phyloP scores from a whole-genome alignment of 2,329 filamentous ascomycete genomes.

The Stachybotrys chartarum region DNA sequence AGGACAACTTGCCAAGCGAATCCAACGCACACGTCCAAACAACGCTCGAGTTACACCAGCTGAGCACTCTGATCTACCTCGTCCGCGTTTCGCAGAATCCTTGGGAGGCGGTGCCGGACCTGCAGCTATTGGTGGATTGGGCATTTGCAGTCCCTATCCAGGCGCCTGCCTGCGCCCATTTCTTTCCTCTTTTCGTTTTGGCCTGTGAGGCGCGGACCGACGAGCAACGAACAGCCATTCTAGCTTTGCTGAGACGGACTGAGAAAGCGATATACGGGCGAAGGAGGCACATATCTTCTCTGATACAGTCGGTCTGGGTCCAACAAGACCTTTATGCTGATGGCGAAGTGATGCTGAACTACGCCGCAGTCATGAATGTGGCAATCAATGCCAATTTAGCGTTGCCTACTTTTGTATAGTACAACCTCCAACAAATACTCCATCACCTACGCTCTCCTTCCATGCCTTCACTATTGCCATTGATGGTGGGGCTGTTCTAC shows the following conservation, averaged over 20 bases:
- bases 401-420: not conserved
- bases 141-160: slow-evolving; percentile 9
- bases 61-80: slow-evolving; percentile 11
- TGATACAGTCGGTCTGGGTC: slow-evolving; percentile 22
- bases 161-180: slow-evolving; percentile 16
- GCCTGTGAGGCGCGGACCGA: slow-evolving; percentile 26
- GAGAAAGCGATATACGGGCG: slow-evolving; percentile 8
- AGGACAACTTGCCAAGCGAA: not conserved
- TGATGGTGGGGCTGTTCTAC: too few relatives aligned
- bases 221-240: slow-evolving; percentile 19
- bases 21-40: not conserved
- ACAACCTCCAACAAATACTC: too few relatives aligned
- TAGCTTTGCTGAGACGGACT: slow-evolving; percentile 21
- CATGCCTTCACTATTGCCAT: too few relatives aligned
- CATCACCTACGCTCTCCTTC: too few relatives aligned
- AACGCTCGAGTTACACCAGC: slow-evolving; percentile 6
- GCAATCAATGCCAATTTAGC: not conserved
- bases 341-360: slow-evolving; percentile 19
- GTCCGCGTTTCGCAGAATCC: slow-evolving; percentile 13
- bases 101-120: slow-evolving; percentile 8
- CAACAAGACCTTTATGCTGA: slow-evolving; percentile 26
- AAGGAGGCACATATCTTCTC: slow-evolving; percentile 13
- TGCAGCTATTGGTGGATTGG: slow-evolving; percentile 11
- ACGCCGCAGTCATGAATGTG: slow-evolving; percentile 14
- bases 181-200: slow-evolving; percentile 26